Evolutionary conservation across 225 moss, liverwort and hornwort genomes (phyloP).

Genomic region (Bryum argenteum): DNA sequence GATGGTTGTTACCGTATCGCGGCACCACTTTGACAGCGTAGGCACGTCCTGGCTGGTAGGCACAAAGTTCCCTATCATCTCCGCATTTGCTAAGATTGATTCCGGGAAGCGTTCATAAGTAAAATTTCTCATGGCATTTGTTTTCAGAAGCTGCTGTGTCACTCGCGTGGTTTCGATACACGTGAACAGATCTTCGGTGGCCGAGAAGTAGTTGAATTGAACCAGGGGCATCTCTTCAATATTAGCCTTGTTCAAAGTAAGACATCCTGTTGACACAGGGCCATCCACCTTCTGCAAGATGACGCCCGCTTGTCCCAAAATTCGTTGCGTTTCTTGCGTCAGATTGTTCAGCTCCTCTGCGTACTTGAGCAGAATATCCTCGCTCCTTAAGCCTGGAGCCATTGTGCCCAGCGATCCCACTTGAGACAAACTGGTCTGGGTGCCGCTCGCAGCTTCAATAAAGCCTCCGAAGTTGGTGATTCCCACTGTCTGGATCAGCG

Average conservation of each 20-base stretch:
- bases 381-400: conserved; percentile 59
- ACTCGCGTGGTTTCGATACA: conserved; percentile 69
- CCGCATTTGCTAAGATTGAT: not conserved
- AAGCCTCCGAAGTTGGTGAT: conserved; percentile 61
- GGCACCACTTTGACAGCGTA: conserved; percentile 74
- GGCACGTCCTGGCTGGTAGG: conserved; percentile 51
- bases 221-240: conserved; percentile 59
- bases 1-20: conserved; percentile 61
- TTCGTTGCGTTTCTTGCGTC: conserved; percentile 24
- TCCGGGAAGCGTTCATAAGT: not conserved
- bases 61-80: conserved; percentile 41
- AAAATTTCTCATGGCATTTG: conserved; percentile 28
- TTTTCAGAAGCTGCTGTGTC: conserved; percentile 29
- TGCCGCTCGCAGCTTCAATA: conserved; percentile 71
- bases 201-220: conserved; percentile 62
- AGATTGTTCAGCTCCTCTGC: conserved; percentile 36
- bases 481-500: conserved; percentile 59
- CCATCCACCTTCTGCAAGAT: conserved; percentile 66
- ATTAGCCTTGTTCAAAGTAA: conserved; percentile 54
- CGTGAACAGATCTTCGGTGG: conserved; percentile 51
- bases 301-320: conserved; percentile 62
- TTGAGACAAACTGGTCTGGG: conserved; percentile 40
- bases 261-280: conserved; percentile 56
- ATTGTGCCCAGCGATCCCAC: conserved; percentile 56
- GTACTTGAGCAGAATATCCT: conserved; percentile 38